These are phyloP conservation scores for Aspergillus nidulans DNA, from an alignment of 495 filamentous ascomycete genomes.

Conservation along the genomic window DNA sequence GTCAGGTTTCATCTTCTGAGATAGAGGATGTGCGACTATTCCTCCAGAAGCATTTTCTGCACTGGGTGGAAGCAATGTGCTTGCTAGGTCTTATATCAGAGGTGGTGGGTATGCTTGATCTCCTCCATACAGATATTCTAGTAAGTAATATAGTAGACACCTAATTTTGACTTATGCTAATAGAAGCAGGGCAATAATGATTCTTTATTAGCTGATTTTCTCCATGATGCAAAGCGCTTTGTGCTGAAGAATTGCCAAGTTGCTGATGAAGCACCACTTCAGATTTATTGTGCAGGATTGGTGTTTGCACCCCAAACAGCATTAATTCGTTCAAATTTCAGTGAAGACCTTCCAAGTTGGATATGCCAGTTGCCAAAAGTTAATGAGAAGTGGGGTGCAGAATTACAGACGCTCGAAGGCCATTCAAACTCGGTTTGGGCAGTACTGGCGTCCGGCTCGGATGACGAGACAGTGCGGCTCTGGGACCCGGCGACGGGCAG, in stretches of 20 bases:
- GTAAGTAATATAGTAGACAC: neutral
- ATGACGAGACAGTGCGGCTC: constrained; percentile 28
- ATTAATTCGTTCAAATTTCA: neutral
- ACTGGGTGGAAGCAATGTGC: constrained; percentile 43
- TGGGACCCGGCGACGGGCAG: constrained; percentile 29
- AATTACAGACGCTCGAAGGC: constrained; percentile 2
- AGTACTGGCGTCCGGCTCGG: neutral
- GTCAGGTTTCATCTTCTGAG: constrained; percentile 16
- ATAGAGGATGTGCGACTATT: constrained; percentile 27
- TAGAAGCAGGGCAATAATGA: neutral
- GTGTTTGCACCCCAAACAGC: neutral
- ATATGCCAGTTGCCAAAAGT: neutral
- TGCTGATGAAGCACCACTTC: neutral
- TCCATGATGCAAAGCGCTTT: neutral
- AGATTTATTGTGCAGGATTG: constrained; percentile 1
- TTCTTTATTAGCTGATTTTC: neutral
- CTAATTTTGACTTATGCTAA: neutral
- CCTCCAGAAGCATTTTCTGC: constrained; percentile 41
- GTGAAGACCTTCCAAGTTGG: neutral
- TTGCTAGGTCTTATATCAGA: constrained; percentile 29
- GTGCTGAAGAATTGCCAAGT: neutral
- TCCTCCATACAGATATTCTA: neutral
- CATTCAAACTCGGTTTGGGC: neutral
- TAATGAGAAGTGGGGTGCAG: neutral
- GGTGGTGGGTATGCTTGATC: constrained; percentile 5